These are phyloP conservation scores for Rhodotorula sp. DNA, from an alignment of 1,284 basidiomycete genomes.

Conservation along the genomic window DNA sequence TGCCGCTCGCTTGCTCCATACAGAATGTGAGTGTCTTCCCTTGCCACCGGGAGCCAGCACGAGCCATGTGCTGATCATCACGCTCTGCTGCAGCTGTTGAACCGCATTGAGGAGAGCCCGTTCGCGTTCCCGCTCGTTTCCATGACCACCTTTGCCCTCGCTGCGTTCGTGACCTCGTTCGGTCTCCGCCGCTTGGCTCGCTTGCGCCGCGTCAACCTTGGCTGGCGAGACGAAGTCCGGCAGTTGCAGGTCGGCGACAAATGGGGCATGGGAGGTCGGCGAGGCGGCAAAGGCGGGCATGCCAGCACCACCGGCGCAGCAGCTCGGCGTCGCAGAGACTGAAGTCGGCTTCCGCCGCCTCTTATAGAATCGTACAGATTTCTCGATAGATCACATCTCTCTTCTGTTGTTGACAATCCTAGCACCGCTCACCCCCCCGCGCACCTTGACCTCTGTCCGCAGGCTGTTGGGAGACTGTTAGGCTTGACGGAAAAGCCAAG, in stretches of 20 bases:
- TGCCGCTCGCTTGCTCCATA: neutral
- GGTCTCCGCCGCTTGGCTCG: slow-evolving; percentile 42
- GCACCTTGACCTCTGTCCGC: too few species aligned
- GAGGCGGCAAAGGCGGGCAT: neutral
- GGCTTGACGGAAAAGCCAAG: too few species aligned
- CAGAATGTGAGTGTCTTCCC: slow-evolving; percentile 1
- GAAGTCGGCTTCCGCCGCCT: neutral
- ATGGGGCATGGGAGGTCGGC: slow-evolving; percentile 10
- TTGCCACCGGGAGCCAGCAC: rapidly evolving
- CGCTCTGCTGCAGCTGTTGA: slow-evolving; percentile 45
- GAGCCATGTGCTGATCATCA: neutral
- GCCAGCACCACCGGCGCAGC: slow-evolving; percentile 1
- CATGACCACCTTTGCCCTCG: slow-evolving; percentile 46
- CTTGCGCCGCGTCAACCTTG: slow-evolving; percentile 40
- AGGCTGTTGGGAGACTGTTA: too few species aligned
- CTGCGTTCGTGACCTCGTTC: slow-evolving; percentile 47
- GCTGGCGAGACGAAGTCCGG: slow-evolving; percentile 27
- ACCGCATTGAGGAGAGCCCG: slow-evolving; percentile 49
- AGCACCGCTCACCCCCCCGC: too few species aligned
- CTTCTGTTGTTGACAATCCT: too few species aligned
- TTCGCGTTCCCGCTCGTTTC: slow-evolving; percentile 51
- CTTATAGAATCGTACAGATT: too few species aligned
- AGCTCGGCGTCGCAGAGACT: neutral
- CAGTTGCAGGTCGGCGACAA: slow-evolving; percentile 9
- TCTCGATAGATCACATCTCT: too few species aligned